Conservation (phyloP, 257 asterid species). For the Thymus quinquecostatus region DNA sequence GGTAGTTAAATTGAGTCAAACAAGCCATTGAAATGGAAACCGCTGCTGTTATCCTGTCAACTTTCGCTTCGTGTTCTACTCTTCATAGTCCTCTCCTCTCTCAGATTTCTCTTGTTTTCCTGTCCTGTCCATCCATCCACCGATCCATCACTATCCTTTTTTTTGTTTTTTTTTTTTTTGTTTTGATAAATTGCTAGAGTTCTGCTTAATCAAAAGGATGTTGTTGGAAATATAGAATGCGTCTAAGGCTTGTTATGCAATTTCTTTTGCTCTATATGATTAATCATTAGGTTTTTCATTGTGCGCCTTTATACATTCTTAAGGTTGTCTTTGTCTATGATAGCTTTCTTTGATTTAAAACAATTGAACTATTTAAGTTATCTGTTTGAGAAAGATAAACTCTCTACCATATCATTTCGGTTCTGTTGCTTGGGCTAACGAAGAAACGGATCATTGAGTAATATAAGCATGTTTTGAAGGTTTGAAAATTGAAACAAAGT, state of each 20-base stretch:
- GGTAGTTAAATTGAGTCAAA: neutral
- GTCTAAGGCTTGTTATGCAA: too few species aligned
- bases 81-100: neutral
- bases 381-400: constrained; percentile 9
- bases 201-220: neutral
- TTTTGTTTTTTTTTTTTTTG: neutral
- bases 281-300: neutral
- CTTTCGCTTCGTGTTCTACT: neutral
- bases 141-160: neutral
- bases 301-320: neutral
- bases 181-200: neutral
- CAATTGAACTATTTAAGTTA: neutral
- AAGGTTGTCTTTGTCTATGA: neutral
- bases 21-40: neutral
- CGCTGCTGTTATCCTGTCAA: neutral
- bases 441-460: neutral
- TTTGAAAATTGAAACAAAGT: neutral
- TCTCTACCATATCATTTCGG: neutral
- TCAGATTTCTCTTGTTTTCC: too few species aligned
- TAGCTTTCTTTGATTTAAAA: too few species aligned
- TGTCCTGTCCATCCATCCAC: too few species aligned
- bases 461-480: neutral
- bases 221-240: neutral
- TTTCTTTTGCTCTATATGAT: too few species aligned
- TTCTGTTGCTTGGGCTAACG: neutral